Conservation (phyloP, 805 yeast species). For the Wickerhamiella kazuoi region DNA sequence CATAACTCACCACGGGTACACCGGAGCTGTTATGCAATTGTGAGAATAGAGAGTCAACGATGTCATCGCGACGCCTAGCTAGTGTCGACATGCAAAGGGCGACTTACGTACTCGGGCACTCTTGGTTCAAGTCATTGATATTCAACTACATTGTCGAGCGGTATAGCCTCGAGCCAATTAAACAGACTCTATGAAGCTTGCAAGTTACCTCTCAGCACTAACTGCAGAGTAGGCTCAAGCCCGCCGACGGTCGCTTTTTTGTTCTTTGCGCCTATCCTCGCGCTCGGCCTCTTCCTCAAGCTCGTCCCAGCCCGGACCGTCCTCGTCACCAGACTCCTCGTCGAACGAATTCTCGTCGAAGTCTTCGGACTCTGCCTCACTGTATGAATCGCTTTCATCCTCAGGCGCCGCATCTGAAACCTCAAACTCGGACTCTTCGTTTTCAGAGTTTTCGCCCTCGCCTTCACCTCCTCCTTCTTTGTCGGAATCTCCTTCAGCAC, state of each 20-base stretch:
- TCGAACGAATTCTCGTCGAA: conserved; percentile 20
- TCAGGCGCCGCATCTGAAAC: conserved; percentile 43
- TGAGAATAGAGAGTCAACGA: neutral
- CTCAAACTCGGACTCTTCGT: conserved; percentile 48
- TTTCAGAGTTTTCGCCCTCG: conserved; percentile 51
- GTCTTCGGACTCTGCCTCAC: conserved; percentile 17
- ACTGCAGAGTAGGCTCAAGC: neutral
- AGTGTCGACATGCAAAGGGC: too few relatives aligned
- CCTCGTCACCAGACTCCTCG: conserved; percentile 16
- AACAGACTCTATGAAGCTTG: too few relatives aligned
- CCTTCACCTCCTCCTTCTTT: conserved; percentile 27
- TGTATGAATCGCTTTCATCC: conserved; percentile 27
- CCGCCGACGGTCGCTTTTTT: conserved; percentile 3
- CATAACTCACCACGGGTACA: conserved; percentile 2
- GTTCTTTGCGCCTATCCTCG: conserved; percentile 14
- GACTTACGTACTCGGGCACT: too few relatives aligned
- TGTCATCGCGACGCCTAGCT: neutral
- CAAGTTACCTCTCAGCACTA: too few relatives aligned
- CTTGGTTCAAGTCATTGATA: too few relatives aligned
- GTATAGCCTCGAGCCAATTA: too few relatives aligned
- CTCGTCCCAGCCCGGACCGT: conserved; percentile 40
- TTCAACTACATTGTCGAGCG: too few relatives aligned
- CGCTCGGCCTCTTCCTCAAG: conserved; percentile 36
- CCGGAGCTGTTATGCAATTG: neutral
- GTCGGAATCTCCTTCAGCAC: conserved; percentile 71